Evolutionary conservation across 345 rosid species (phyloP).

Genomic region (Turnera subulata): DNA sequence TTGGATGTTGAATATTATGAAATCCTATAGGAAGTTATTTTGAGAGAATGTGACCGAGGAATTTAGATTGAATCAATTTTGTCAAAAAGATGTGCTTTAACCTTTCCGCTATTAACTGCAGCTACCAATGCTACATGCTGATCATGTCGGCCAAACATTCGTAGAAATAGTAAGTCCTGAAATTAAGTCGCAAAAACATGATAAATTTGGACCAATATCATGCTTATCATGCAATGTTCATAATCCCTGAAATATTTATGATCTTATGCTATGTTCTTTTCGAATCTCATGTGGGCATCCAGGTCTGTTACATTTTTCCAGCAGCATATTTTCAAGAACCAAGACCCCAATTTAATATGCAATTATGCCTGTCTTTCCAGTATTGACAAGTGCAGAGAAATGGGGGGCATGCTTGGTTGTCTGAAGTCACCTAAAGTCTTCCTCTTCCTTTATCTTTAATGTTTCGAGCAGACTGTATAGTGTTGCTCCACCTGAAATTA

Average conservation of each 20-base stretch:
- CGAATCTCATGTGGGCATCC: background rate
- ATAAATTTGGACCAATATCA: background rate
- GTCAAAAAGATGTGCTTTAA: constrained; percentile 14
- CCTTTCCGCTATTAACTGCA: constrained; percentile 77
- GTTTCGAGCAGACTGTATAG: constrained; percentile 76
- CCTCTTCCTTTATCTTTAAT: constrained; percentile 88
- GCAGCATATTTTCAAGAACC: too few species aligned
- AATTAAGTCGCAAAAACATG: constrained; percentile 9
- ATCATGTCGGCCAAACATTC: constrained; percentile 78
- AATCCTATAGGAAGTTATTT: too few species aligned
- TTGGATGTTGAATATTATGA: too few species aligned
- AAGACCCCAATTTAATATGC: too few species aligned
- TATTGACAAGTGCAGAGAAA: too few species aligned
- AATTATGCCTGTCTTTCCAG: too few species aligned
- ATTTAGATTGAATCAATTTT: background rate
- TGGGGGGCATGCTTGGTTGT: background rate
- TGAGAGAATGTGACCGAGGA: too few species aligned
- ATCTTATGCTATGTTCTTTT: background rate
- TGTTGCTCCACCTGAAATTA: constrained; percentile 64
- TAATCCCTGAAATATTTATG: too few species aligned
- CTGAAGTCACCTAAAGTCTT: constrained; percentile 61
- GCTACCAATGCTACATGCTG: constrained; percentile 75
- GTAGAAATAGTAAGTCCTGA: constrained; percentile 84
- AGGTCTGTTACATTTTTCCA: background rate
- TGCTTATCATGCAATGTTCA: background rate